Evolutionary conservation across 139 green algal genomes (phyloP), one percentile per base, ranked within the genome.

Genomic region (Chlorella sp.): DNA sequence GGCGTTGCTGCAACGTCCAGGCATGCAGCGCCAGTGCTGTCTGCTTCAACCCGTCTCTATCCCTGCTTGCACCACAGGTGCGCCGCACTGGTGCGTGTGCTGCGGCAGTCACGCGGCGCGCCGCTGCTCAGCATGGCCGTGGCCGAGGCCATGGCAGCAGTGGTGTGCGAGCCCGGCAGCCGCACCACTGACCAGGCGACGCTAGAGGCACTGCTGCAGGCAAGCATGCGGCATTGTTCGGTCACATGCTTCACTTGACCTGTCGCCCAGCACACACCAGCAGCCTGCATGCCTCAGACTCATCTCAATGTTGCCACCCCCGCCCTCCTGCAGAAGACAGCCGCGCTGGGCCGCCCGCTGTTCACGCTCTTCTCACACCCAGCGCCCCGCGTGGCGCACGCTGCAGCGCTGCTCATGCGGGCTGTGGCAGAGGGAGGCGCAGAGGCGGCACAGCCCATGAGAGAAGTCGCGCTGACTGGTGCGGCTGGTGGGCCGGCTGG

Each of bases 341-440:
- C 93, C 4, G 68, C 71, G 1, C 80, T 97, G 44, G 95, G 95
- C 11, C 86, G 90, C 23, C 92, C 92, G 18, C 90, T 98, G 1
- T 98, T 98, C 73, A 44, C 78, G 3, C 90, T 98, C 25, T 97
- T 97, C 73, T 76, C 63, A 32, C 94, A 98, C 88, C 92, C 94
- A 17, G 89, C 92, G 4, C 70, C 70, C 13, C 73, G 87, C 20
- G 94, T 96, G 20, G 80, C 88, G 0, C 89, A 97, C 9, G 93
- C 86, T 16, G 89, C 90, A 4, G 93, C 94, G 4, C 80, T 96
- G 36, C 70, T 98, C 21, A 98, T 98, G 95, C 88, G 91, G 6
- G 91, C 92, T 0, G 84, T 98, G 5, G 95, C 95, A 11, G 92
- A 96, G 74, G 81, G 89, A 26, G 95, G 95, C 12, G 87, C 93